Evolutionary conservation across 2,329 filamentous ascomycete species (phyloP).

Genomic region (Colletotrichum tabaci): DNA sequence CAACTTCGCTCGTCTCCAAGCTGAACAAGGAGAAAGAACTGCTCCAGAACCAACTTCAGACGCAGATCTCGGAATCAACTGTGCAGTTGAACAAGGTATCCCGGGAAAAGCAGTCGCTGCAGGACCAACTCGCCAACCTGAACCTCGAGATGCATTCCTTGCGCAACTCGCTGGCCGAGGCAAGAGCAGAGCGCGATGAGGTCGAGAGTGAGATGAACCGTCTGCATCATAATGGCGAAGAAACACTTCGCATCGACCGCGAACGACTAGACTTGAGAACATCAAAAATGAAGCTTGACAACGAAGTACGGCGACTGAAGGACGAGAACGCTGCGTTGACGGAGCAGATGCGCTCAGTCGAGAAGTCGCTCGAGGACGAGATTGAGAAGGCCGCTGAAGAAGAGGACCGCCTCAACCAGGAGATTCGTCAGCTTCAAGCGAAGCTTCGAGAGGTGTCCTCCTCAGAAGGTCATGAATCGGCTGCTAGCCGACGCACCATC

Average conservation of each 20-base stretch:
- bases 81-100: conserved; percentile 69
- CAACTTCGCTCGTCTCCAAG: conserved; percentile 39
- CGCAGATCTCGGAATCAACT: conserved; percentile 71
- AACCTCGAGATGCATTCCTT: conserved; percentile 74
- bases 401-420: conserved; percentile 72
- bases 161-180: conserved; percentile 69
- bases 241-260: conserved; percentile 74
- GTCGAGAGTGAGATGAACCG: conserved; percentile 73
- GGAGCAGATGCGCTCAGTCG: conserved; percentile 71
- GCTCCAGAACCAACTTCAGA: conserved; percentile 65
- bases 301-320: conserved; percentile 74
- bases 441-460: conserved; percentile 61
- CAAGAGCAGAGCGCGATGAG: conserved; percentile 77
- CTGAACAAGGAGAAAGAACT: conserved; percentile 52
- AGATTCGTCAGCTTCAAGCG: conserved; percentile 67
- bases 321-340: conserved; percentile 73
- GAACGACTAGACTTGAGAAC: conserved; percentile 79
- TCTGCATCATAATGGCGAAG: conserved; percentile 68
- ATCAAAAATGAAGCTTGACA: conserved; percentile 77
- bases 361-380: conserved; percentile 76
- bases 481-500: conserved; percentile 73
- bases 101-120: conserved; percentile 74
- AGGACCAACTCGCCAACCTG: conserved; percentile 73
- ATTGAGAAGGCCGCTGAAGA: conserved; percentile 77
- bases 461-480: conserved; percentile 67